Conservation (phyloP, 2,329 filamentous ascomycete species). For the Fonsecaea nubica region DNA sequence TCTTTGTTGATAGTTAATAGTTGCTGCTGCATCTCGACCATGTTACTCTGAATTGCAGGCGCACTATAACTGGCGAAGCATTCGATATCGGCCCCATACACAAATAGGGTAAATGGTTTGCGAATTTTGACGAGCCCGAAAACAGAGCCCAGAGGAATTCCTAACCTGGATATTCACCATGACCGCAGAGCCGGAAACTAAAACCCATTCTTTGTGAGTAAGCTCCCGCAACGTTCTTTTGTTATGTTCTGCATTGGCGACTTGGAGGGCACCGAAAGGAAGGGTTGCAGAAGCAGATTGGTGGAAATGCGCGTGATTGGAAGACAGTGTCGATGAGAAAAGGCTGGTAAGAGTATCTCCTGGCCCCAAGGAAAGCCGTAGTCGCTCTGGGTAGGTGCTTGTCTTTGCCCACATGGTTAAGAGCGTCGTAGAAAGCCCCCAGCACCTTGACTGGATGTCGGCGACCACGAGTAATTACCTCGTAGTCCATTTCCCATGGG, state of each 20-base stretch:
- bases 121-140: background rate
- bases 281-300: background rate
- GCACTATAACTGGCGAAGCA: background rate
- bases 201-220: background rate
- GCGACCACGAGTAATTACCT: background rate
- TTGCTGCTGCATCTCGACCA: background rate
- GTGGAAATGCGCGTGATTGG: background rate
- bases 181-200: background rate
- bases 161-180: background rate
- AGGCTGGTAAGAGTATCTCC: background rate
- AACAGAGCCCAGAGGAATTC: background rate
- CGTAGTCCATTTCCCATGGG: background rate
- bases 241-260: background rate
- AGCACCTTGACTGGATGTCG: background rate
- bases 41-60: background rate
- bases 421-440: background rate
- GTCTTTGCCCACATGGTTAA: slow-evolving; percentile 5
- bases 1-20: background rate
- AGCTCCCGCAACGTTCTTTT: slow-evolving; percentile 4
- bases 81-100: slow-evolving; percentile 1
- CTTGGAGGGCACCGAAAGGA: background rate
- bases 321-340: background rate
- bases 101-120: background rate
- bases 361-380: background rate
- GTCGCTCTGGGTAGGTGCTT: background rate